Conservation (phyloP, 768 basidiomycete genomes). For the Tulasnella sp. region DNA sequence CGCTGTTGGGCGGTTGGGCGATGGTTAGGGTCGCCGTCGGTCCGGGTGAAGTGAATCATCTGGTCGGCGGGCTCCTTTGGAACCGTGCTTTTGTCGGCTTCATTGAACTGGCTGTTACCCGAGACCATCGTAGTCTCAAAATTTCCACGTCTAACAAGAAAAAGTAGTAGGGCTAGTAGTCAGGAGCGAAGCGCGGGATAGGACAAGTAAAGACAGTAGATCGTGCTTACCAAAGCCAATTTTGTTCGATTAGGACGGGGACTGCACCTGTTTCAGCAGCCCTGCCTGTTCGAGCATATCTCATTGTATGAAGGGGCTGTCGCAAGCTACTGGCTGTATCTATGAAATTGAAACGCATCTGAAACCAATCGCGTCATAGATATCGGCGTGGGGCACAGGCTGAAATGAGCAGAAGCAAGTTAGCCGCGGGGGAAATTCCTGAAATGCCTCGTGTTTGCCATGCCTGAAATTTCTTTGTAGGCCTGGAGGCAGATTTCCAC, state of each 20-base stretch:
- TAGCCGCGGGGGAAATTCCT: background rate
- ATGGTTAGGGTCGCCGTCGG: slow-evolving; percentile 19
- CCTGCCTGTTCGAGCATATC: background rate
- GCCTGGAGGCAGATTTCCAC: background rate
- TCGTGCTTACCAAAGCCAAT: background rate
- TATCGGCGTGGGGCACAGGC: background rate
- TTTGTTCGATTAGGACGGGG: background rate
- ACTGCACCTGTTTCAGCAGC: background rate
- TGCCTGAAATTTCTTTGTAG: background rate
- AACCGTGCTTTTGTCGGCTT: slow-evolving; percentile 12
- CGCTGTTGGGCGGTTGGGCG: slow-evolving; percentile 10
- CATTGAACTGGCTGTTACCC: background rate
- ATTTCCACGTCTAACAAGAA: background rate
- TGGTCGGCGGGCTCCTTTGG: slow-evolving; percentile 13
- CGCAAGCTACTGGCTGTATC: background rate
- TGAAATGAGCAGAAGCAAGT: background rate
- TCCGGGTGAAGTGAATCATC: slow-evolving; percentile 24
- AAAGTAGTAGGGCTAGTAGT: background rate
- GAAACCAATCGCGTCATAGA: background rate
- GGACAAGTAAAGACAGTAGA: background rate
- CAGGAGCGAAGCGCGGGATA: background rate
- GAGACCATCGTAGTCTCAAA: background rate
- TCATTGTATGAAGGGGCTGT: background rate
- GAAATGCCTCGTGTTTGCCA: background rate
- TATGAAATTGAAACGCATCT: background rate